phyloP scores from a whole-genome alignment of 2,329 filamentous ascomycete species.

The Paraphoma chrysanthemicola region DNA sequence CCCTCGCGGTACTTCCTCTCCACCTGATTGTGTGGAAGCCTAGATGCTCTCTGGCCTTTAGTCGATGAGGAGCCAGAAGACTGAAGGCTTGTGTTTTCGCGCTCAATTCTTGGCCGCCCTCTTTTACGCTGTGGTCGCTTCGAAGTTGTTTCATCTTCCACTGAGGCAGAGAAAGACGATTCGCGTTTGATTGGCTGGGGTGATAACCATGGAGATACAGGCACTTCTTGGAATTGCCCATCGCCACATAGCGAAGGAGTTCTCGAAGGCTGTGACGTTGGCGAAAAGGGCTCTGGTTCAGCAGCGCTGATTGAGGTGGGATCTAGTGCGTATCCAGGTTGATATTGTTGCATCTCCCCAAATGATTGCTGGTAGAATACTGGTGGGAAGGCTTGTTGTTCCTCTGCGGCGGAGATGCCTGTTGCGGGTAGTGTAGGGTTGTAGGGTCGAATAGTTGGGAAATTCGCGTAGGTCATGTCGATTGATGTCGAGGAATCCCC shows the following conservation, averaged over 20 bases:
- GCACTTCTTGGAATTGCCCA: conserved; percentile 19
- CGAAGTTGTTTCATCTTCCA: conserved; percentile 26
- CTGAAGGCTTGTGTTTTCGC: conserved; percentile 19
- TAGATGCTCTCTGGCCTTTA: conserved; percentile 26
- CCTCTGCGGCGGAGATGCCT: conserved; percentile 17
- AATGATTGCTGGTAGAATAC: conserved; percentile 28
- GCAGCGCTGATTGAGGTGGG: conserved; percentile 17
- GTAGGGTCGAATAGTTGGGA: conserved; percentile 15
- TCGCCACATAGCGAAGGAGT: conserved; percentile 45
- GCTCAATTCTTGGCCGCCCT: conserved; percentile 40
- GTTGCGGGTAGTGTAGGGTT: conserved; percentile 23
- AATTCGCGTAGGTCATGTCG: conserved; percentile 22
- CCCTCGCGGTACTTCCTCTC: conserved; percentile 42
- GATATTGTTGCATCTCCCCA: conserved; percentile 24
- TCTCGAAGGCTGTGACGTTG: conserved; percentile 27
- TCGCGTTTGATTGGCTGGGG: conserved; percentile 40
- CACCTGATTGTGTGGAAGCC: conserved; percentile 47
- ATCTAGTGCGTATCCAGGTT: conserved; percentile 27
- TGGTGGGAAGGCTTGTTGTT: conserved; percentile 18
- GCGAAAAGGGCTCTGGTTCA: conserved; percentile 22
- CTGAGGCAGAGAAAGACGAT: conserved; percentile 26
- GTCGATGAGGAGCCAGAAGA: conserved; percentile 20
- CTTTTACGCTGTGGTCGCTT: conserved; percentile 39
- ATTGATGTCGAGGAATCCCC: conserved; percentile 32
- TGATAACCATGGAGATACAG: conserved; percentile 33